phyloP scores from a whole-genome alignment of 345 rosid genomes.

The Rhizophora apiculata region DNA sequence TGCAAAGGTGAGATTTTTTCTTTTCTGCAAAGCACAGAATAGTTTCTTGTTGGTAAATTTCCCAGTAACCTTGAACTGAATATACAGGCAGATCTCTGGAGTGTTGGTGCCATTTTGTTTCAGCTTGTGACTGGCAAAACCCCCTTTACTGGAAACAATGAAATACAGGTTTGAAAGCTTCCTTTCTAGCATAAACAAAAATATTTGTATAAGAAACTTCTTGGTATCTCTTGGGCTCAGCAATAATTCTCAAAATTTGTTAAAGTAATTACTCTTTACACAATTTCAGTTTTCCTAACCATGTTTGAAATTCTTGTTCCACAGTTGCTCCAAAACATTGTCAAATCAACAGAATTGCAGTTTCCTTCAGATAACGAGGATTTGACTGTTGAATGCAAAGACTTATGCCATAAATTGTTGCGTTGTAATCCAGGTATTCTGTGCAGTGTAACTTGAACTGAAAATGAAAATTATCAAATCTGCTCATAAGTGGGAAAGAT shows the following conservation, averaged over 20 bases:
- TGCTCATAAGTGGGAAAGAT: no score
- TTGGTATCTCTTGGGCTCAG: no score
- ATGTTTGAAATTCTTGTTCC: constrained; percentile 22
- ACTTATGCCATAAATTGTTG: constrained; percentile 82
- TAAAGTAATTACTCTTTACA: neutral
- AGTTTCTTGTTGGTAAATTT: neutral
- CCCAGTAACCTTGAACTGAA: constrained; percentile 40
- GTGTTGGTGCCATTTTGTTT: constrained; percentile 92
- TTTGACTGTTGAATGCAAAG: constrained; percentile 69
- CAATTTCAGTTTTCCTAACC: constrained; percentile 8
- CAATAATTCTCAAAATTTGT: no score
- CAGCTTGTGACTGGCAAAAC: constrained; percentile 94
- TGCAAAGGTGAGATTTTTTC: constrained; percentile 67
- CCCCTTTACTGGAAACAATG: constrained; percentile 88
- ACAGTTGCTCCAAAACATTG: constrained; percentile 91
- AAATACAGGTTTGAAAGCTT: constrained; percentile 59
- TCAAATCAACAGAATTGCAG: constrained; percentile 70
- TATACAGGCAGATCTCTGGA: constrained; percentile 99
- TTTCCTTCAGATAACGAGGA: constrained; percentile 61
- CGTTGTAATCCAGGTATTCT: constrained; percentile 84
- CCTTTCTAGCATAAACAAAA: neutral
- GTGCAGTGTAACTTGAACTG: constrained; percentile 4
- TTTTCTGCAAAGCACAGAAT: neutral
- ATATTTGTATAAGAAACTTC: no score
- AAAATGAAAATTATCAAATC: no score